Base-by-base conservation (phyloP, 306 rosid species). In the Rubus idaeus region DNA sequence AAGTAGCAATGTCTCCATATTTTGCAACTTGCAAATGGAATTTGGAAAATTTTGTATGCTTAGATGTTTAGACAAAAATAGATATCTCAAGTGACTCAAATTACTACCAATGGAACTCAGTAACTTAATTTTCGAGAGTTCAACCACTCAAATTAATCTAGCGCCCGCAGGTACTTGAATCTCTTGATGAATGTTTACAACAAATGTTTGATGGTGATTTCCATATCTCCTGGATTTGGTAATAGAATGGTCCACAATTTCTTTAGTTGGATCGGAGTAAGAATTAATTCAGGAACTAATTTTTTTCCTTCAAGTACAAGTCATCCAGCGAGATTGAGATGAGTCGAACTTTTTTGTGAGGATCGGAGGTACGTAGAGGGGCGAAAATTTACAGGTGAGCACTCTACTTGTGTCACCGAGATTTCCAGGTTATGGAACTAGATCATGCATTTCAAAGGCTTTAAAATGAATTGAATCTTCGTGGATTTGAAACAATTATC, bases 361-460 rank as follows among this genome's bases (percentile, higher is more conserved):
- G 13, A 69, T 23, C 13, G 2, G 49, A n/a, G 35, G 6, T 23
- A 16, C 35, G 0, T 42, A 51, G 44, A 11, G 0, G 8, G 51
- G 51, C 23, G 44, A 37, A 26, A 57, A 6, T 63, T 75, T 6
- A 74, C 3, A 0, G 3, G 10, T 30, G 21, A 49, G 10, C 42
- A 82, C 45, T 77, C 82, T 6, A 5, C 60, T 58, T 55, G 20
- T 0, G 80, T 63, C 66, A 80, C 56, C 40, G 5, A 75, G 0
- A 23, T 6, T 4, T 79, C 83, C 39, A 86, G 70, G 46, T 83
- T 81, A 52, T 86, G 87, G 87, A 6, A 78, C 41, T 3, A 85
- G 52, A 63, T 80, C 71, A 23, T 81, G 85, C 75, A 83, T 70
- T 14, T 41, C 58, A 67, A 85, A 75, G 5, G 0, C 0, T 18